Conservation (phyloP, 345 rosid genomes). For the Syzygium grande region DNA sequence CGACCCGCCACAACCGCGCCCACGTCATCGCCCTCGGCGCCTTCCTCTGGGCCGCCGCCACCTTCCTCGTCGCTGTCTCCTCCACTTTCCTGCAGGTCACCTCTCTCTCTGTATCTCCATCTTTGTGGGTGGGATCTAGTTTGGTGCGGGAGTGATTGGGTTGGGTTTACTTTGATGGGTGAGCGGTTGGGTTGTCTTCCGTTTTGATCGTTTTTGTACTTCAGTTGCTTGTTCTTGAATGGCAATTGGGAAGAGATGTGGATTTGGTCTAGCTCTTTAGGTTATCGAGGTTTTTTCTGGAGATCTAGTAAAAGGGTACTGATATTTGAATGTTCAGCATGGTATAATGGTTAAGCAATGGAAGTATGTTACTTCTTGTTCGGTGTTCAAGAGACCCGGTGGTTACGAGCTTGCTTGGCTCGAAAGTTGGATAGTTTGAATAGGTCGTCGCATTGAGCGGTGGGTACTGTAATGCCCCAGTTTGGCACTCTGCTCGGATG, state of each 20-base stretch:
- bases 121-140: not conserved
- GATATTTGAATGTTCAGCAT: not conserved
- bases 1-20: slow-evolving; percentile 48
- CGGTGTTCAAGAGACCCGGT: not conserved
- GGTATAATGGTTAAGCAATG: not conserved
- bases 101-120: not conserved
- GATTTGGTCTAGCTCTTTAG: not conserved
- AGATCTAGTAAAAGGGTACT: not conserved
- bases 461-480: not conserved
- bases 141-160: not conserved
- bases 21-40: slow-evolving; percentile 69
- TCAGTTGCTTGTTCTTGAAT: not conserved
- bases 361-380: not conserved
- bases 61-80: slow-evolving; percentile 63
- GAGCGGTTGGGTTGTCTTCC: not conserved
- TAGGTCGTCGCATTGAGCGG: not conserved
- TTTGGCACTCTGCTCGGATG: not conserved
- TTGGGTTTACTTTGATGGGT: not conserved
- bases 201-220: not conserved
- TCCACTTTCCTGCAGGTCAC: slow-evolving; percentile 53
- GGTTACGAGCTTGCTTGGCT: not conserved
- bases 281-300: not conserved
- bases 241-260: not conserved
- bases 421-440: not conserved
- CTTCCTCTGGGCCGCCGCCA: slow-evolving; percentile 69